These are phyloP conservation scores for Dunaliella sp. DNA, from an alignment of 139 green algal species.

Conservation along the genomic window DNA sequence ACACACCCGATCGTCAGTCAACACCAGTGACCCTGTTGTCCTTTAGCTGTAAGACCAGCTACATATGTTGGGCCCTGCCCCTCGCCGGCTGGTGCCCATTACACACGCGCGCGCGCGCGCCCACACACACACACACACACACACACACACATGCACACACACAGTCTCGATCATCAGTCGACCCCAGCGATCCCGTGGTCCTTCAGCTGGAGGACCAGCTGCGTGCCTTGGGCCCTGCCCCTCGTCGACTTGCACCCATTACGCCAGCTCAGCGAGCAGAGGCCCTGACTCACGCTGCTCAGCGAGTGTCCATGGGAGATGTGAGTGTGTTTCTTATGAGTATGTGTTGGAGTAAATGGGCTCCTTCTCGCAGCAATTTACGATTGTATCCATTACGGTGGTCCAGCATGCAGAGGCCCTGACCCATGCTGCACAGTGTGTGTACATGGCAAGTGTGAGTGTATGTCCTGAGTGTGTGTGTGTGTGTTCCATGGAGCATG, in stretches of 20 bases:
- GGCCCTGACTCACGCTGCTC: constrained; percentile 19
- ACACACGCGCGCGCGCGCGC: not conserved
- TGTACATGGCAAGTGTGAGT: constrained; percentile 31
- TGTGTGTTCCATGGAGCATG: too few species aligned
- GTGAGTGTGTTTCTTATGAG: too few species aligned
- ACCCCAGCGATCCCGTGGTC: constrained; percentile 34
- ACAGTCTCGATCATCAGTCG: constrained; percentile 36
- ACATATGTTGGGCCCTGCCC: too few species aligned
- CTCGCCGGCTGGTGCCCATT: too few species aligned
- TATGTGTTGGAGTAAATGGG: too few species aligned
- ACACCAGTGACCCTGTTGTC: too few species aligned
- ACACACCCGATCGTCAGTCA: not conserved
- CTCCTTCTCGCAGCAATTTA: too few species aligned
- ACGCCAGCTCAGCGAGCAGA: constrained; percentile 25
- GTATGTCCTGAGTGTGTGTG: too few species aligned
- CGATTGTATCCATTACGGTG: constrained; percentile 14
- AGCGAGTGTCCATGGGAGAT: constrained; percentile 27
- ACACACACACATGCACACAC: constrained; percentile 1
- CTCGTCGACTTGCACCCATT: constrained; percentile 22
- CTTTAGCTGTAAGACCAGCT: too few species aligned
- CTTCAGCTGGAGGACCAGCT: constrained; percentile 31
- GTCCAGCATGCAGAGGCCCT: constrained; percentile 28
- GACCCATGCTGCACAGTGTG: constrained; percentile 21
- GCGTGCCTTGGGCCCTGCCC: constrained; percentile 35
- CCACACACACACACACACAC: not conserved